These are phyloP conservation scores for Elongisporangium undulatum DNA, from an alignment of 352 stramenopile genomes.

Conservation along the genomic window DNA sequence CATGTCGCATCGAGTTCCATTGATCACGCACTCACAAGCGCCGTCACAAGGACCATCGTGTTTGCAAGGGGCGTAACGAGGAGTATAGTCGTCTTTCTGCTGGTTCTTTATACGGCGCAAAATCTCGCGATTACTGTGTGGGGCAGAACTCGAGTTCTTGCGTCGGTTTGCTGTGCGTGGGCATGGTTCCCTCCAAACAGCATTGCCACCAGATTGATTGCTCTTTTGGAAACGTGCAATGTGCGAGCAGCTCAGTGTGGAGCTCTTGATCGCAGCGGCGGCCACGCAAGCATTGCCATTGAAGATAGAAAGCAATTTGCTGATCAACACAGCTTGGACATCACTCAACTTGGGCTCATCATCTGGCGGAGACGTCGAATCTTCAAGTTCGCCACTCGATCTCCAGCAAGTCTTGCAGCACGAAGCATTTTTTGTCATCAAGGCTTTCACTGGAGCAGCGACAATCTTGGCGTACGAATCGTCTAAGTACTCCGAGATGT, in stretches of 20 bases:
- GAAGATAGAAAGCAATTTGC: constrained; percentile 37
- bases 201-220: constrained; percentile 1
- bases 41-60: constrained; percentile 51
- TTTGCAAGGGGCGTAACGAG: constrained; percentile 57
- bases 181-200: not conserved
- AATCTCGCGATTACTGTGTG: constrained; percentile 10
- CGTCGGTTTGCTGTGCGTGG: constrained; percentile 8
- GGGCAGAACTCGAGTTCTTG: constrained; percentile 7
- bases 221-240: constrained; percentile 23
- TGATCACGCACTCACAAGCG: constrained; percentile 45
- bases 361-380: not conserved
- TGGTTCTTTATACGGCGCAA: not conserved
- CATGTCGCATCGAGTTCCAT: constrained; percentile 52
- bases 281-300: constrained; percentile 43
- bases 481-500: constrained; percentile 71
- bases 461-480: constrained; percentile 47
- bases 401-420: not conserved
- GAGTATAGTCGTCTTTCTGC: not conserved
- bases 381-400: not conserved
- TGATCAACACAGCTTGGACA: constrained; percentile 39
- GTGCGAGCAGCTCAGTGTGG: constrained; percentile 23
- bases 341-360: constrained; percentile 11
- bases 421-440: constrained; percentile 8
- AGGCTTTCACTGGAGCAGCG: constrained; percentile 12
- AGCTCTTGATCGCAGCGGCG: constrained; percentile 29